A percentile compares a stretch with the other conserved stretches of the same genome.
Evolutionary conservation across 257 asterid genomes (phyloP).

Genomic region (Sherardia arvensis): DNA sequence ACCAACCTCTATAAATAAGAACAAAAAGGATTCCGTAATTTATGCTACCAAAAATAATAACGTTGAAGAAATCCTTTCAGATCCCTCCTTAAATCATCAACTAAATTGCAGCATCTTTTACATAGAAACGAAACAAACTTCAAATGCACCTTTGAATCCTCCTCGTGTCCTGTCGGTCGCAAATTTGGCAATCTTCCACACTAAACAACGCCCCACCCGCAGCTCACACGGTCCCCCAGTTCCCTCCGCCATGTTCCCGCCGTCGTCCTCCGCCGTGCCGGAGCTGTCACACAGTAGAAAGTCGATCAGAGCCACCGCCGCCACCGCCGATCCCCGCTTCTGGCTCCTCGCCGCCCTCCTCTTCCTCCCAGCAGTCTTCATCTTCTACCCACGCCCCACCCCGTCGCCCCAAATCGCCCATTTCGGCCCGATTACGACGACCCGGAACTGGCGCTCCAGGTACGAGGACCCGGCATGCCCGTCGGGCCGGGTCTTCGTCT

Average conservation of each 20-base stretch:
- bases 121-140: background rate
- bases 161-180: conserved; percentile 13
- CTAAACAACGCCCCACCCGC: background rate
- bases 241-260: conserved; percentile 10
- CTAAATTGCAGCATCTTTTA: background rate
- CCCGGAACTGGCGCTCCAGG: background rate
- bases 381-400: conserved; percentile 32
- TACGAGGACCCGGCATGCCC: conserved; percentile 40
- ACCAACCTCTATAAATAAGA: too few relatives aligned
- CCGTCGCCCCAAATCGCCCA: conserved; percentile 14
- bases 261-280: background rate
- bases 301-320: conserved; percentile 21
- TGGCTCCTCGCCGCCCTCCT: conserved; percentile 45
- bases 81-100: background rate
- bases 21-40: background rate
- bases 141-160: background rate
- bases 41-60: background rate
- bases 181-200: background rate
- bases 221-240: too few relatives aligned
- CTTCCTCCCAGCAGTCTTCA: conserved; percentile 45
- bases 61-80: background rate
- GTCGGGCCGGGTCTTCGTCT: conserved; percentile 65
- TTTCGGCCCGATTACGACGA: background rate
- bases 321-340: conserved; percentile 44
- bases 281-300: conserved; percentile 7